A percentile compares a stretch with the other conserved stretches of the same genome.
Evolutionary conservation across 225 moss, liverwort and hornwort species (phyloP).

Genomic region (Physcomitrium patens): DNA sequence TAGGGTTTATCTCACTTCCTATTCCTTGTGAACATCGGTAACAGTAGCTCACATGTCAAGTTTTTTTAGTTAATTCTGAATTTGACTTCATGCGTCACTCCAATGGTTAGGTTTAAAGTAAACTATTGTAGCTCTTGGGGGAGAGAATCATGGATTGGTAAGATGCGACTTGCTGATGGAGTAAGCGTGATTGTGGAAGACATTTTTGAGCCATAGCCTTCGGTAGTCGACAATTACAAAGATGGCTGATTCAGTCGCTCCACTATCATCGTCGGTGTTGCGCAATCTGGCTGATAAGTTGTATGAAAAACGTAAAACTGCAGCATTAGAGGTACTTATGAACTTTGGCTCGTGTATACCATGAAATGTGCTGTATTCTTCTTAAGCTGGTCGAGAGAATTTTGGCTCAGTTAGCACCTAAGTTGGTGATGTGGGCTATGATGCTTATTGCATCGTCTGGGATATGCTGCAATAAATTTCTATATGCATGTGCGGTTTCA

Average conservation of each 20-base stretch:
- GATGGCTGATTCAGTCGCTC: slow-evolving; percentile 71
- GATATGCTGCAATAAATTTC: no score
- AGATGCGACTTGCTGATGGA: slow-evolving; percentile 15
- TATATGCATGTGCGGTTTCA: no score
- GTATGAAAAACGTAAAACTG: slow-evolving; percentile 93
- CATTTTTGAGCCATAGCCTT: slow-evolving; percentile 23
- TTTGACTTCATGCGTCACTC: background rate
- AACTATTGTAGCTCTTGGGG: background rate
- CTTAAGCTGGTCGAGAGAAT: background rate
- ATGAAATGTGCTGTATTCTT: background rate
- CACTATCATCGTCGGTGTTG: slow-evolving; percentile 65
- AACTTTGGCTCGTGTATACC: background rate
- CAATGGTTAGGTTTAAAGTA: slow-evolving; percentile 24
- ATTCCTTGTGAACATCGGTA: background rate
- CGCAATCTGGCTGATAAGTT: slow-evolving; percentile 87
- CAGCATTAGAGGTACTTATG: slow-evolving; percentile 73
- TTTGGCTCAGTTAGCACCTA: background rate
- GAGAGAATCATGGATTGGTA: slow-evolving; percentile 31
- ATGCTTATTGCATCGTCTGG: no score
- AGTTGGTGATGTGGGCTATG: no score
- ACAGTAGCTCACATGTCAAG: background rate
- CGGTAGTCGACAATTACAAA: slow-evolving; percentile 31
- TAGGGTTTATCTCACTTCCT: slow-evolving; percentile 13
- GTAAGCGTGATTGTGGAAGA: slow-evolving; percentile 27
- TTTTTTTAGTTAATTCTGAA: background rate